Base-by-base conservation (phyloP, 306 rosid species). In the Prunus fruticosa region DNA sequence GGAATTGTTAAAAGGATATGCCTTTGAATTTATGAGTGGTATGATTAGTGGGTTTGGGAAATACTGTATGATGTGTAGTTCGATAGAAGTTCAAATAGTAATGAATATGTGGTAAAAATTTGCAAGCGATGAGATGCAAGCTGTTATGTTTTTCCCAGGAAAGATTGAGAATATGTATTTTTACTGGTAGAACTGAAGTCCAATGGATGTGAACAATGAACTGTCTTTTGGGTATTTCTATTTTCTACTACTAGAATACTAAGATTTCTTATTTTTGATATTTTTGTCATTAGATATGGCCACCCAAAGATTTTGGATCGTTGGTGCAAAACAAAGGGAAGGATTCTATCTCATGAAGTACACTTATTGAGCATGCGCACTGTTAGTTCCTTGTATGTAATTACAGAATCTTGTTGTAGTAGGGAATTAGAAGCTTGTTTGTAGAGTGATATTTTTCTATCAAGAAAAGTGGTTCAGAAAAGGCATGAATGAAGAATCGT, bases 241-340 rank as follows among this genome's bases (percentile, higher is more conserved):
- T 28, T 19, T 27, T 28, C 18, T 70, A 30, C 34, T 30, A 15
- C 34, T 34, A 6, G 14, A 30, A 14, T 20, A 53, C 46, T 11
- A 30, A 8, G 16, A 9, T 43, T 70, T 76, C 75, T 77, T 11
- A 52, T 34, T 4, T 79, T 57, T 63, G 51, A 15, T 81, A 19
- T 20, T 63, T 69, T 13, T 75, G 8, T 27, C 52, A 56, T 61
- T 68, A 93, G 98, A 72, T 89, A 54, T 84, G 66, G 83, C 97
- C 98, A 10, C 86, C 81, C 63, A 54, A 80, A 72, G 77, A 41
- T 41, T 91, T 91, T 84, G 98, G 98, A 79, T 84, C 84, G 16
- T 63, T 91, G 82, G 71, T 64, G 78, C 80, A 71, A 66, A 85
- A 61, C 9, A 72, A 77, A 76, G 32, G 23, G 32, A 82, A 78